Base-by-base conservation (phyloP, 2,329 filamentous ascomycete species). In the Torrubiella hemipterigena region DNA sequence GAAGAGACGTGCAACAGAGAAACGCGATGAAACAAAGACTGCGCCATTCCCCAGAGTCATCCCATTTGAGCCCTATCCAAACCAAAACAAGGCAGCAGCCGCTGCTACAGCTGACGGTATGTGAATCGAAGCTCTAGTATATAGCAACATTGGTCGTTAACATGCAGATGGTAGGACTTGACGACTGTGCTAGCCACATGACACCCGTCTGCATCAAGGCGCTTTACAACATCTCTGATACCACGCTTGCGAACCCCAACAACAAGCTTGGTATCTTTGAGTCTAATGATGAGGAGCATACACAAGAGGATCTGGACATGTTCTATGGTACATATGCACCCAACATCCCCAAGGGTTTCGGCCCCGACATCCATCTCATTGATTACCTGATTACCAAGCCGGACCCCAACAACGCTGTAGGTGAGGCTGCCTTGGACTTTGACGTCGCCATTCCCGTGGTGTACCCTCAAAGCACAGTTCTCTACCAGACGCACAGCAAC, bases 181-280 rank as follows among this genome's bases (percentile, higher is more conserved):
- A 32, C 3, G 29, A 24, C 17, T 77, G 73, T 42, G 63, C 69
- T 40, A 49, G 54, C n/a, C 59, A 66, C 44, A 72, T 76, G 40
- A 74, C 69, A 1, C 67, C 69, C 1, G 58, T 61, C 24, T 77
- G 72, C 41, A 52, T 72, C 20, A 56, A 59, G 18, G 59, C 65
- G 3, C 48, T 68, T 12, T 67, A 64, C 40, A 42, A 50, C 5
- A 56, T 60, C 27, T 56, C 65, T 14, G 21, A 32, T 7, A 29
- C 34, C 3, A 42, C 54, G 4, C 20, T 43, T 50, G 13, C 56
- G 14, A 51, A 54, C 38, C 32, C 32, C 10, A 30, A 32, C 21
- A 69, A 71, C 46, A 61, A 56, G 24, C 59, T 63, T 27, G 66
- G 64, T 17, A 61, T 72, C 29, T 65, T 68, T 19, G 66, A 70